Base-by-base conservation (phyloP, 176 grass and related monocot species). In the Raddia guianensis region DNA sequence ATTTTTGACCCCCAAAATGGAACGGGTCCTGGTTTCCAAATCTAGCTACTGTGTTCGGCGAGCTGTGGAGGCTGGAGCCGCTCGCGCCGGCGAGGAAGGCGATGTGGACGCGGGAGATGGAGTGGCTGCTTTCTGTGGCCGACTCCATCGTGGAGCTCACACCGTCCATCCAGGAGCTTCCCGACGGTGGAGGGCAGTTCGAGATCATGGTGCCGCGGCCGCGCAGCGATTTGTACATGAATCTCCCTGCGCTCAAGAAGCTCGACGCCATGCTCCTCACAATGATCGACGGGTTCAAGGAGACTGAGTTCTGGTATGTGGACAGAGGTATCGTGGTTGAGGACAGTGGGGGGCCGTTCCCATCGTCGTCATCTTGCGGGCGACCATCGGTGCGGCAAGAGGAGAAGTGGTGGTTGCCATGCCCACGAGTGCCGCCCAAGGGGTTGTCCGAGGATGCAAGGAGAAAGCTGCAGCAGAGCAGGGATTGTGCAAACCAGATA, bases 321-420 rank as follows among this genome's bases (percentile, higher is more conserved):
- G 96, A 99, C 51, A 84, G 93, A 72, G 96, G 93, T 49, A 90
- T 99, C n/a, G 76, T 90, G 21, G 81, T 99, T 2, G 90, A 99
- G 12, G 92, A 98, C 34, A 78, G 75, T 5, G 88, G 82, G n/a
- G 91, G 85, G 1, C 82, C 88, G 15, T 94, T 85, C 47, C 77
- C 88, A 20, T 91, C 92, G 0, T 86, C 88, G 3, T 94, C 92
- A 1, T 87, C 92, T 1, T 80, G 83, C 9, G 84, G 92, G 33
- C 83, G 93, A 8, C 82, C 89, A 12, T 93, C 96, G 11, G 86
- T 95, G 71, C 81, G 96, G 76, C 96, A 99, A 88, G 96, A 99
- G 68, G 96, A 99, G 19, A 99, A 99, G 77, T 99, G 96, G 96
- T 99, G 96, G 96, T 69, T 99, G 74, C 96, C 96, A 0, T 93